These are phyloP conservation scores for Eucommia ulmoides DNA, from an alignment of 257 asterid genomes.

Conservation along the genomic window DNA sequence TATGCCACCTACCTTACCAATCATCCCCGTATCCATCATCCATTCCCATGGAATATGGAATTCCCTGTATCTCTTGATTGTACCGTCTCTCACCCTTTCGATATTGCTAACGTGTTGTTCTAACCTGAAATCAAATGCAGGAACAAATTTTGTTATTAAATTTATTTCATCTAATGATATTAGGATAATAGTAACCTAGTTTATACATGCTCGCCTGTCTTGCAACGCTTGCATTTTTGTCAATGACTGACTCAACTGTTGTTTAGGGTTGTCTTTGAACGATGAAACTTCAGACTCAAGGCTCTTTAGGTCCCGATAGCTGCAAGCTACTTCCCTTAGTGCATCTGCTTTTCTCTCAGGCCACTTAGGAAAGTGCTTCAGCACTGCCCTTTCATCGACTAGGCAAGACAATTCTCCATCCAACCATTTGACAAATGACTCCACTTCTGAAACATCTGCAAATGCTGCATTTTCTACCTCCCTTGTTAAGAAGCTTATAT, in stretches of 20 bases:
- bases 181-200: background rate
- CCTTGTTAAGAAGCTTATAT: constrained; percentile 56
- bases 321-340: constrained; percentile 79
- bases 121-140: too few relatives aligned
- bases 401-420: constrained; percentile 69
- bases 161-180: background rate
- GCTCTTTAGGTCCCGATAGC: constrained; percentile 62
- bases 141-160: too few relatives aligned
- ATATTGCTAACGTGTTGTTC: constrained; percentile 61
- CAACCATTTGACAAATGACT: constrained; percentile 72
- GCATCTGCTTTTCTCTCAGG: constrained; percentile 88
- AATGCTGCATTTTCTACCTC: constrained; percentile 71
- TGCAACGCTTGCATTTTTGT: constrained; percentile 65
- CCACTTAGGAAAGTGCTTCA: constrained; percentile 75
- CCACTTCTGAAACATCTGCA: constrained; percentile 75
- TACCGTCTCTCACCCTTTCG: constrained; percentile 62
- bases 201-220: constrained; percentile 32
- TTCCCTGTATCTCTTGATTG: constrained; percentile 46
- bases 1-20: constrained; percentile 43
- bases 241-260: constrained; percentile 37
- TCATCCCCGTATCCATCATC: constrained; percentile 75
- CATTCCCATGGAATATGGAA: constrained; percentile 63
- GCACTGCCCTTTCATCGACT: constrained; percentile 92
- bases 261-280: constrained; percentile 49
- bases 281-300: constrained; percentile 53